Base-by-base conservation (phyloP, 108 stramenopile genomes). In the Epithemia pelagica region DNA sequence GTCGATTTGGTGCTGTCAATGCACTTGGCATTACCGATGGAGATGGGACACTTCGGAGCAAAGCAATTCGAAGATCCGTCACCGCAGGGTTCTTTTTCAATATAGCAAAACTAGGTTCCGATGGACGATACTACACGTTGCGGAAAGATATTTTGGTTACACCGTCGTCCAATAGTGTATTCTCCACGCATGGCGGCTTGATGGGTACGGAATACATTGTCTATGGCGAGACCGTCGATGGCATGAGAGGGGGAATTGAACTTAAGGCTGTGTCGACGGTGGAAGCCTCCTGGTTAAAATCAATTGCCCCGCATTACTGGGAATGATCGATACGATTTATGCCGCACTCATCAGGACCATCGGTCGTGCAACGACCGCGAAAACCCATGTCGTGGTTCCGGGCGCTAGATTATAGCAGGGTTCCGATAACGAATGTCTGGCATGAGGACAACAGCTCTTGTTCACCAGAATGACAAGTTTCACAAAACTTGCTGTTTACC, bases 271-370 rank as follows among this genome's bases (percentile, higher is more conserved):
- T 95, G 33, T 82, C 84, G 23, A 75, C 87, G 5, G 93, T 99
- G 30, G 84, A 95, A 67, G 95, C 95, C 0, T 69, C 91, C 55
- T 99, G 99, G 99, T 79, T 99, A 18, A 70, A 84, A 59, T 95
- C 98, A 70, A 71, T 98, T 27, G 99, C 99, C n/a, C 97, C 97
- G 32, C 96, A 98, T 73, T 98, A 96, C 75, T 99, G 88, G 87
- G 69, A 71, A 27, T 84, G n/a, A n/a, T n/a, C 23, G 51, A 5
- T 46, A 46, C 15, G 37, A 46, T 46, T 46, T 46, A 46, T 15
- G 37, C n/a, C n/a, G n/a, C n/a, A n/a, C n/a, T n/a, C n/a, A n/a
- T n/a, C n/a, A n/a, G n/a, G n/a, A n/a, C n/a, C n/a, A n/a, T n/a
- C n/a, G n/a, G n/a, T n/a, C n/a, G n/a, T n/a, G n/a, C n/a, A n/a